phyloP scores from a whole-genome alignment of 1,139 yeast genomes.

The Taiozyma sp. region DNA sequence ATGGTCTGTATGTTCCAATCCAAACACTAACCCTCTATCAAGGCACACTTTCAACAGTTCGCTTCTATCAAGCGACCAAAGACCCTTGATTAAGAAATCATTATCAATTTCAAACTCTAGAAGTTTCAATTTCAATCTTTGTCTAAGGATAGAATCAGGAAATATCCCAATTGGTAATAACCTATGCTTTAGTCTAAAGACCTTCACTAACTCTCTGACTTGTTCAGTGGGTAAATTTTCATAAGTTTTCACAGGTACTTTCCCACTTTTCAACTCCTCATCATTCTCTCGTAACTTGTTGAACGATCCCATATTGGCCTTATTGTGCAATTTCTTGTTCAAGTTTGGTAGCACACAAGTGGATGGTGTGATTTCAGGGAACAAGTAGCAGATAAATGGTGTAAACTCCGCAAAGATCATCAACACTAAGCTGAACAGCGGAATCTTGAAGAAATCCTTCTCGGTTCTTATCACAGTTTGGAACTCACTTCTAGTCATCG shows the following conservation, averaged over 20 bases:
- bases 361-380: slow-evolving; percentile 65
- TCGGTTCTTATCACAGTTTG: slow-evolving; percentile 56
- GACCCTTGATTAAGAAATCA: slow-evolving; percentile 31
- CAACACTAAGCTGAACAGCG: slow-evolving; percentile 55
- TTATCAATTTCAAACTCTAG: slow-evolving; percentile 49
- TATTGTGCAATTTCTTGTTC: slow-evolving; percentile 23
- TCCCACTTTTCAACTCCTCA: slow-evolving; percentile 15
- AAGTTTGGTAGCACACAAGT: slow-evolving; percentile 62
- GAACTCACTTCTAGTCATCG: slow-evolving; percentile 48
- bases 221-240: slow-evolving; percentile 37
- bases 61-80: slow-evolving; percentile 40
- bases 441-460: slow-evolving; percentile 54
- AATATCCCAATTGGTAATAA: slow-evolving; percentile 35
- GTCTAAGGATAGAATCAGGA: slow-evolving; percentile 37
- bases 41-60: slow-evolving; percentile 45
- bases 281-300: slow-evolving; percentile 14
- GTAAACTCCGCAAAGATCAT: slow-evolving; percentile 60
- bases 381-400: slow-evolving; percentile 50
- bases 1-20: slow-evolving; percentile 11
- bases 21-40: slow-evolving; percentile 43
- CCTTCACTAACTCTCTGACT: slow-evolving; percentile 30
- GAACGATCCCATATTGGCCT: slow-evolving; percentile 10
- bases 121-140: slow-evolving; percentile 35
- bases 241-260: slow-evolving; percentile 32
- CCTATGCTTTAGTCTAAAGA: slow-evolving; percentile 37